Evolutionary conservation across 2,329 filamentous ascomycete species (phyloP).

Genomic region (Sporothrix protearum): DNA sequence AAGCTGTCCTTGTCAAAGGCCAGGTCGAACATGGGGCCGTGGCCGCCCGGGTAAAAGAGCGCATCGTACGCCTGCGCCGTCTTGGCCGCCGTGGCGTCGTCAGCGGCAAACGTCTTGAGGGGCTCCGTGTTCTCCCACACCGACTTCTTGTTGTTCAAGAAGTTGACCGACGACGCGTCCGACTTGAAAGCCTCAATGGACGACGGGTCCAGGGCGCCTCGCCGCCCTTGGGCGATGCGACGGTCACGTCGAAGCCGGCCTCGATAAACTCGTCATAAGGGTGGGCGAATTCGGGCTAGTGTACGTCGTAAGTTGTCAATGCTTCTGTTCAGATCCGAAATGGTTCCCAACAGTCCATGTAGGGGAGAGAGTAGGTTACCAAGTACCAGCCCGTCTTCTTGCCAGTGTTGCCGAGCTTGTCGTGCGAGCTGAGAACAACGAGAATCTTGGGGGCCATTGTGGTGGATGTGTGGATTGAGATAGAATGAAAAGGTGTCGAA

Average conservation of each 20-base stretch:
- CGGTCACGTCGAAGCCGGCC: slow-evolving; percentile 51
- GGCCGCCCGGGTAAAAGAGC: slow-evolving; percentile 45
- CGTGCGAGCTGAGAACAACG: slow-evolving; percentile 65
- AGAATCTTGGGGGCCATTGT: slow-evolving; percentile 54
- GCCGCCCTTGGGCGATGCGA: slow-evolving; percentile 62
- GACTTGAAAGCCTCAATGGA: slow-evolving; percentile 54
- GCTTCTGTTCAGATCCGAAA: too few species aligned
- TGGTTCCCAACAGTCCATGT: neutral
- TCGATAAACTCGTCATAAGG: slow-evolving; percentile 55
- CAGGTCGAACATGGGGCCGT: slow-evolving; percentile 67
- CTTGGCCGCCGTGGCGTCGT: slow-evolving; percentile 33
- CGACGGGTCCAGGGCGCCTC: slow-evolving; percentile 57
- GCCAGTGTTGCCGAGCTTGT: slow-evolving; percentile 47
- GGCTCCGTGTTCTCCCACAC: slow-evolving; percentile 63
- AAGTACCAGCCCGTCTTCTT: slow-evolving; percentile 68
- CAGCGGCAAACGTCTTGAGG: slow-evolving; percentile 54
- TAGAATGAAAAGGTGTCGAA: neutral
- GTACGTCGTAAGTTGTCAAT: slow-evolving; percentile 12
- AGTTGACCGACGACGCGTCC: slow-evolving; percentile 52
- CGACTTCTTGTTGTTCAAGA: slow-evolving; percentile 52
- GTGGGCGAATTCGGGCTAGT: slow-evolving; percentile 64
- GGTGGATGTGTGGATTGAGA: neutral
- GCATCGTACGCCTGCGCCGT: slow-evolving; percentile 26
- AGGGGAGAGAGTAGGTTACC: slow-evolving; percentile 38
- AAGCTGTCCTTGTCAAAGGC: slow-evolving; percentile 54